Percentiles rank a stretch among this genome's conserved stretches.
These are phyloP conservation scores for Cucurbita ficifolia DNA, from an alignment of 306 rosid genomes.

Conservation along the genomic window DNA sequence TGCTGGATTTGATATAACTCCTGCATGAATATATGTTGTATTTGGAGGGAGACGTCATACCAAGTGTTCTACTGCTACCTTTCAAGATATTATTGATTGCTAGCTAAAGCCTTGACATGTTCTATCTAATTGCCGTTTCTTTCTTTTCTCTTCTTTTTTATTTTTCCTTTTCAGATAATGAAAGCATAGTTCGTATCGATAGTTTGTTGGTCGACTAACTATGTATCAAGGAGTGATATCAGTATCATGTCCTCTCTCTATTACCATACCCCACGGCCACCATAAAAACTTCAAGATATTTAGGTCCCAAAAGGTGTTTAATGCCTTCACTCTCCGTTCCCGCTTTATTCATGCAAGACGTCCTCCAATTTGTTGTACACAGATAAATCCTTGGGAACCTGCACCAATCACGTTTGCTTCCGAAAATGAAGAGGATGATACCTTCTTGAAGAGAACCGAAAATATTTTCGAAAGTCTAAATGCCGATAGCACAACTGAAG, in stretches of 20 bases:
- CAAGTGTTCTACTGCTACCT: background rate
- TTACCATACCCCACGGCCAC: slow-evolving; percentile 10
- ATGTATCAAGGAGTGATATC: slow-evolving; percentile 33
- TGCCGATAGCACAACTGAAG: slow-evolving; percentile 27
- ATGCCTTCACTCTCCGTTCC: slow-evolving; percentile 10
- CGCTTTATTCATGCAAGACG: slow-evolving; percentile 12
- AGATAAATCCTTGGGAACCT: slow-evolving; percentile 58
- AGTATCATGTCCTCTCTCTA: slow-evolving; percentile 21
- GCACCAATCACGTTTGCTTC: slow-evolving; percentile 42
- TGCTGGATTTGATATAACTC: background rate
- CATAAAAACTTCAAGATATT: slow-evolving; percentile 19
- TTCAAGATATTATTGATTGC: background rate
- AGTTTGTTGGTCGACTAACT: background rate
- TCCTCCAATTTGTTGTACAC: slow-evolving; percentile 37
- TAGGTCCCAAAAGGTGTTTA: slow-evolving; percentile 23
- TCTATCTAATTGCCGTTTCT: background rate
- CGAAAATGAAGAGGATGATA: slow-evolving; percentile 19
- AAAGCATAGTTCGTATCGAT: background rate
- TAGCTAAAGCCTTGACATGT: background rate
- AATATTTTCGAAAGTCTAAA: slow-evolving; percentile 47
- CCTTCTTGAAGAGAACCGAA: slow-evolving; percentile 28
- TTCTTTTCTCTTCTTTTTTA: background rate
- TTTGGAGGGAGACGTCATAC: background rate
- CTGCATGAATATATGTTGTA: background rate
- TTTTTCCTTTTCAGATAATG: slow-evolving; percentile 11